These are phyloP conservation scores for Phytophthora nicotianae DNA, from an alignment of 352 stramenopile species.

Conservation along the genomic window DNA sequence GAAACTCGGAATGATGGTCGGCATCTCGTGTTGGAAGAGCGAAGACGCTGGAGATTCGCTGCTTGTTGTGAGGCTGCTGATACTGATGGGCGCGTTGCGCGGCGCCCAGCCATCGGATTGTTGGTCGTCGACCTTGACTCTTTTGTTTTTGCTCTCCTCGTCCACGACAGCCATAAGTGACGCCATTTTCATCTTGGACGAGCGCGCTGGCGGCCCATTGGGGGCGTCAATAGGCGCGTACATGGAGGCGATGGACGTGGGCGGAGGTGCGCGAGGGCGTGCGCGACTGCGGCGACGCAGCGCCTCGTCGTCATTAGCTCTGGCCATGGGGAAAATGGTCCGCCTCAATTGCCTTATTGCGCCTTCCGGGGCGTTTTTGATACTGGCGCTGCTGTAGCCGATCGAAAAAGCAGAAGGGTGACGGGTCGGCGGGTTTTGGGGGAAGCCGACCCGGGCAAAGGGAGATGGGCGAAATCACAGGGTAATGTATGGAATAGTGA, in stretches of 20 bases:
- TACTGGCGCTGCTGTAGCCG: slow-evolving; percentile 29
- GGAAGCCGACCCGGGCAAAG: slow-evolving; percentile 8
- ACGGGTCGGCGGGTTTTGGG: slow-evolving; percentile 12
- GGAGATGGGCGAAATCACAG: slow-evolving; percentile 10
- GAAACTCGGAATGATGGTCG: slow-evolving; percentile 64
- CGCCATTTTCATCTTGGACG: slow-evolving; percentile 56
- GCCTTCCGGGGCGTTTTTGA: slow-evolving; percentile 36
- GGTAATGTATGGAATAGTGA: slow-evolving; percentile 8
- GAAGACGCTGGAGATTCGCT: slow-evolving; percentile 25
- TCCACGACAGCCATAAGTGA: slow-evolving; percentile 51
- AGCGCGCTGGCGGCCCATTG: slow-evolving; percentile 10
- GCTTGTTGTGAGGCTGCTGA: slow-evolving; percentile 25
- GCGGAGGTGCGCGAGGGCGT: slow-evolving; percentile 25
- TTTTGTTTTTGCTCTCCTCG: slow-evolving; percentile 50
- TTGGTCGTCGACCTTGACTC: slow-evolving; percentile 49
- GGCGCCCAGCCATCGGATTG: slow-evolving; percentile 7
- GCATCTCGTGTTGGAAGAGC: slow-evolving; percentile 59
- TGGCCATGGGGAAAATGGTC: slow-evolving; percentile 31
- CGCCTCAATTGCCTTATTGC: background rate
- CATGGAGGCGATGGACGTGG: slow-evolving; percentile 27
- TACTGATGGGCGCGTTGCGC: slow-evolving; percentile 27
- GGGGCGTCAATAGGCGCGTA: slow-evolving; percentile 23
- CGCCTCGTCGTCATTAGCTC: slow-evolving; percentile 46
- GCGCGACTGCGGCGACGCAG: slow-evolving; percentile 37
- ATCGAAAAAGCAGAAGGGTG: slow-evolving; percentile 25